A percentile compares a stretch with the other conserved stretches of the same genome.
Conservation (phyloP, 2,329 filamentous ascomycete species). For the Claviceps sp. region DNA sequence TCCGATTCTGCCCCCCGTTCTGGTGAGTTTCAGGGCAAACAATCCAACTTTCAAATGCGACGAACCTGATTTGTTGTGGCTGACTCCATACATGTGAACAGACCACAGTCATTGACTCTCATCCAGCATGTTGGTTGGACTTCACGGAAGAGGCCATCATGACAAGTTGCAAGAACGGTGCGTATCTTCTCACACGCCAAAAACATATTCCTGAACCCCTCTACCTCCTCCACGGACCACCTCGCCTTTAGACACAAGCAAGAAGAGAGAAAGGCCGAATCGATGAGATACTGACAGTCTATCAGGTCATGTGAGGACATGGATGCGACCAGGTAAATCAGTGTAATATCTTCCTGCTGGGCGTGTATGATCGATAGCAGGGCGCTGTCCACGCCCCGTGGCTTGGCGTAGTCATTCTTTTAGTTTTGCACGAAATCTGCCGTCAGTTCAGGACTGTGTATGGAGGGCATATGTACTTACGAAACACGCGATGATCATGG, state of each 20-base stretch:
- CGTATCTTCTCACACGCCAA: constrained; percentile 19
- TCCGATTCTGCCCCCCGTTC: constrained; percentile 78
- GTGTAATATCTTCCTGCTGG: no score
- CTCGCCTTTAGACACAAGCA: background rate
- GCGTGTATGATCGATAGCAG: no score
- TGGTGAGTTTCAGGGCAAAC: constrained; percentile 42
- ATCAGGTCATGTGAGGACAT: constrained; percentile 61
- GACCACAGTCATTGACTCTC: constrained; percentile 72
- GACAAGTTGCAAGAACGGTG: constrained; percentile 83
- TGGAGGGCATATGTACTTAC: no score
- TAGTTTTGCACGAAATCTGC: no score
- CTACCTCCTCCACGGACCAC: no score
- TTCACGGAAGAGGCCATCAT: constrained; percentile 91
- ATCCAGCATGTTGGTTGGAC: constrained; percentile 81
- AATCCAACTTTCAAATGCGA: background rate
- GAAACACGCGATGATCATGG: no score
- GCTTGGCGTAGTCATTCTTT: no score
- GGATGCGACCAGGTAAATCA: constrained; percentile 43
- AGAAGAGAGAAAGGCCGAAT: background rate
- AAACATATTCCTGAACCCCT: background rate
- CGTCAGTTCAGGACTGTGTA: no score
- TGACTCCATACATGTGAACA: constrained; percentile 18
- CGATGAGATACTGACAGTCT: background rate
- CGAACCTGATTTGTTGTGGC: background rate
- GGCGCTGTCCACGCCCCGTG: no score